Evolutionary conservation across 192 early-diverging fungal genomes (phyloP).

Genomic region (Rhizophagus clarus): DNA sequence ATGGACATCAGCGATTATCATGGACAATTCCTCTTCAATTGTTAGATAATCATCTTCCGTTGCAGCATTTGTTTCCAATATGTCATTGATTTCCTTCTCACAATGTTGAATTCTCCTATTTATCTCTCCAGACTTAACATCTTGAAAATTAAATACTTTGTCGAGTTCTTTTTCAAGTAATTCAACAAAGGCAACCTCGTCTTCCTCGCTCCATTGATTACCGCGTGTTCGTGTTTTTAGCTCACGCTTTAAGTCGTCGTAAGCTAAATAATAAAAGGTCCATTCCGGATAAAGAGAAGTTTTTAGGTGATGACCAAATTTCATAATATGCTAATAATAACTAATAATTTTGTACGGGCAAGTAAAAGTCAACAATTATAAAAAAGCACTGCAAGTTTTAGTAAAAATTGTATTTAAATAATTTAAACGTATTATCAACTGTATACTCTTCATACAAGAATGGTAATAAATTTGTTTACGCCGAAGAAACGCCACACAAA

Average conservation of each 20-base stretch:
- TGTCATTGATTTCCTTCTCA: conserved; percentile 65
- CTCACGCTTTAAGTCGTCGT: conserved; percentile 84
- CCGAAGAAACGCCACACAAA: too few relatives aligned
- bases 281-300: conserved; percentile 83
- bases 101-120: conserved; percentile 68
- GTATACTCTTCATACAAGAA: too few relatives aligned
- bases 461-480: too few relatives aligned
- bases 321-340: conserved; percentile 59
- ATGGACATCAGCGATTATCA: conserved; percentile 81
- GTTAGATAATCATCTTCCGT: conserved; percentile 65
- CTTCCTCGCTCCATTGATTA: conserved; percentile 76
- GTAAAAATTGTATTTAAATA: too few relatives aligned
- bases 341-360: not conserved
- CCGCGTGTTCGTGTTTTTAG: conserved; percentile 64
- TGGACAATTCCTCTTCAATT: conserved; percentile 70
- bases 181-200: conserved; percentile 85
- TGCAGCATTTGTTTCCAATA: conserved; percentile 49
- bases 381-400: too few relatives aligned
- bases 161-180: conserved; percentile 88
- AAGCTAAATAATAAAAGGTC: conserved; percentile 79
- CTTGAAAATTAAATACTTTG: conserved; percentile 82
- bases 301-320: conserved; percentile 87
- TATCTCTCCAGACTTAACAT: conserved; percentile 75
- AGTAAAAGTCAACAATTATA: too few relatives aligned
- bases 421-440: too few relatives aligned